These are phyloP conservation scores for Mycena latifolia DNA, from an alignment of 768 basidiomycete genomes.

Conservation along the genomic window DNA sequence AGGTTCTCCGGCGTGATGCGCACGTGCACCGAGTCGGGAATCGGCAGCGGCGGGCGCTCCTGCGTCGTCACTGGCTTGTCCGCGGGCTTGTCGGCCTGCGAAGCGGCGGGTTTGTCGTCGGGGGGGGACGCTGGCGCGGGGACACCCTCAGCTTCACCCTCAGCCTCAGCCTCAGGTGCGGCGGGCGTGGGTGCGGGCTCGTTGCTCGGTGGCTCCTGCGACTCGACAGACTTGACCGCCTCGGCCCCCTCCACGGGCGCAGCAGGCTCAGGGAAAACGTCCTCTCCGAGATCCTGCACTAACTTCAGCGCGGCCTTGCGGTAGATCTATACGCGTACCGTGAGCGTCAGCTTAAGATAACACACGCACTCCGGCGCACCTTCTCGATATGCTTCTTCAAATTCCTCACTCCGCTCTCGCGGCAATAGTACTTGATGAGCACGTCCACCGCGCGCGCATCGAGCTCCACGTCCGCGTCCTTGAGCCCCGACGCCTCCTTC, in stretches of 20 bases:
- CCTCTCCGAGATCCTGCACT: constrained; percentile 91
- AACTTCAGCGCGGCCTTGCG: constrained; percentile 95
- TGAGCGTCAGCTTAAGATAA: not conserved
- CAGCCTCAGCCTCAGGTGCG: constrained; percentile 28
- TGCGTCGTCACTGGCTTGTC: constrained; percentile 78
- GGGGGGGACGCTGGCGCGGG: too few relatives aligned
- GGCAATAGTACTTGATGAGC: constrained; percentile 96
- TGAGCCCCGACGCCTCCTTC: constrained; percentile 89
- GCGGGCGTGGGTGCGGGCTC: constrained; percentile 44
- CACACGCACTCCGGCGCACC: constrained; percentile 55
- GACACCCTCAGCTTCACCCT: constrained; percentile 16
- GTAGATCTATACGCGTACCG: constrained; percentile 76
- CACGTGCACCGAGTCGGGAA: constrained; percentile 85
- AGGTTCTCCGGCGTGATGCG: constrained; percentile 88
- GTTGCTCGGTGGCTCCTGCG: constrained; percentile 60
- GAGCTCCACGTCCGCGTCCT: constrained; percentile 84
- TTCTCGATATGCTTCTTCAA: constrained; percentile 99
- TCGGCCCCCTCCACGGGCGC: constrained; percentile 20
- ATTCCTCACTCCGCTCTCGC: constrained; percentile 97
- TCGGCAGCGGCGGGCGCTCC: constrained; percentile 81
- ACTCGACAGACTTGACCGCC: constrained; percentile 58
- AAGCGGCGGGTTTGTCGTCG: too few relatives aligned
- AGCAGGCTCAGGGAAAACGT: constrained; percentile 80
- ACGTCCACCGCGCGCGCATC: constrained; percentile 83
- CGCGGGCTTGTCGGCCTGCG: too few relatives aligned